Evolutionary conservation across 768 basidiomycete species (phyloP), one percentile per base, ranked within the genome.

Genomic region (Roridomyces roridus): DNA sequence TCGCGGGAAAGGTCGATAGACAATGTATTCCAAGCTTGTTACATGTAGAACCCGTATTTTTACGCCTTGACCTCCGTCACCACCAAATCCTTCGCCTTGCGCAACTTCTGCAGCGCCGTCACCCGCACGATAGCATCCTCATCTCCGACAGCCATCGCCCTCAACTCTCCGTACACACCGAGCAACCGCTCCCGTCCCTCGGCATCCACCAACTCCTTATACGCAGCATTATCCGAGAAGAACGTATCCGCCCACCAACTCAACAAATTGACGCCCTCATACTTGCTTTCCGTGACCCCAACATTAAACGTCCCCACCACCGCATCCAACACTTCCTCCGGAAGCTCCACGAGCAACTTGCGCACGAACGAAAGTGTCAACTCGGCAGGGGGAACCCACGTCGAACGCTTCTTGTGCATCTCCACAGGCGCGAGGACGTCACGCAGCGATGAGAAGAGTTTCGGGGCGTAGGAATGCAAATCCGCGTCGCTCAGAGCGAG

Each of bases 361-460:
- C 29, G 57, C 18, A 42, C 57, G 25, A 58, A 58, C 43, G 57
- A 58, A 24, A 58, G 51, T 7, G 57, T 23, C n/a, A 58, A 51
- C 34, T 24, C 53, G 14, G 49, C n/a, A 11, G 57, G 57, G 6
- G 57, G 57, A 8, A 42, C 57, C 57, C 57, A 58, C 5, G 21
- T 50, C 57, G 39, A 52, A 31, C 28, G 29, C 45, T 21, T 37
- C n/a, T 28, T 21, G 25, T 52, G 25, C 26, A 26, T 25, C 23
- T 29, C 17, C n/a, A 52, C 37, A 25, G 21, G 40, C 23, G 15
- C 53, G 42, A 34, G n/a, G 23, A 50, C 37, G 10, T 26, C 15
- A 21, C 24, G 36, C 6, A 57, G 55, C n/a, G 39, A 8, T 9
- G 23, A 18, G 36, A 35, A 12, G 21, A 57, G 46, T 24, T 41